phyloP scores from a whole-genome alignment of 140 eudicot species.

The Oenanthe javanica region DNA sequence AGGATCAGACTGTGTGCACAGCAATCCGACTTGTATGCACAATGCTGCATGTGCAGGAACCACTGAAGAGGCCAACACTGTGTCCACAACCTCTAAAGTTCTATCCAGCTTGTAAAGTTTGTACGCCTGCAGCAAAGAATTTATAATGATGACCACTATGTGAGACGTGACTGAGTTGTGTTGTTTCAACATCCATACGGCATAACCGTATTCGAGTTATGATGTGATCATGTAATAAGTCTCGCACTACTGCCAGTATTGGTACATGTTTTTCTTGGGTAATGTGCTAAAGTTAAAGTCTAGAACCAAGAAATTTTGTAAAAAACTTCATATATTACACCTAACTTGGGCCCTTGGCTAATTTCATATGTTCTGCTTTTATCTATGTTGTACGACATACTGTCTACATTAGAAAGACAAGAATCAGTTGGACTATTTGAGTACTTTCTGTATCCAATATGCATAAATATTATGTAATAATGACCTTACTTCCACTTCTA shows the following conservation, averaged over 20 bases:
- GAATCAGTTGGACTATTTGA: background rate
- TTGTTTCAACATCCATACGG: background rate
- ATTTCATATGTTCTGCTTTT: background rate
- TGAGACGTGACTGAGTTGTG: background rate
- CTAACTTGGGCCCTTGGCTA: background rate
- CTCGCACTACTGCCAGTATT: background rate
- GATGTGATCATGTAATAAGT: background rate
- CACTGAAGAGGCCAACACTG: constrained; percentile 38
- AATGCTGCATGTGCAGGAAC: constrained; percentile 41
- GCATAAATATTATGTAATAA: background rate
- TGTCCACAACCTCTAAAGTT: constrained; percentile 59
- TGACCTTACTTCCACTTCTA: background rate
- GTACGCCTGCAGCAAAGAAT: constrained; percentile 43
- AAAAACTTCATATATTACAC: background rate
- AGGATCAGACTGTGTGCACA: constrained; percentile 83
- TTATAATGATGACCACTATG: background rate
- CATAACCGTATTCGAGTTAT: background rate
- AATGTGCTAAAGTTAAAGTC: background rate
- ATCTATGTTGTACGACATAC: background rate
- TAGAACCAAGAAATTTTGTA: background rate
- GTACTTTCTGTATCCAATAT: background rate
- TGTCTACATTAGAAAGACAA: background rate
- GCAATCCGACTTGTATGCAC: constrained; percentile 50
- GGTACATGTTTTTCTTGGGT: too few relatives aligned
- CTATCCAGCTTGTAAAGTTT: constrained; percentile 54